These are phyloP conservation scores for Quercus mongolica DNA, from an alignment of 306 rosid genomes.

Conservation along the genomic window DNA sequence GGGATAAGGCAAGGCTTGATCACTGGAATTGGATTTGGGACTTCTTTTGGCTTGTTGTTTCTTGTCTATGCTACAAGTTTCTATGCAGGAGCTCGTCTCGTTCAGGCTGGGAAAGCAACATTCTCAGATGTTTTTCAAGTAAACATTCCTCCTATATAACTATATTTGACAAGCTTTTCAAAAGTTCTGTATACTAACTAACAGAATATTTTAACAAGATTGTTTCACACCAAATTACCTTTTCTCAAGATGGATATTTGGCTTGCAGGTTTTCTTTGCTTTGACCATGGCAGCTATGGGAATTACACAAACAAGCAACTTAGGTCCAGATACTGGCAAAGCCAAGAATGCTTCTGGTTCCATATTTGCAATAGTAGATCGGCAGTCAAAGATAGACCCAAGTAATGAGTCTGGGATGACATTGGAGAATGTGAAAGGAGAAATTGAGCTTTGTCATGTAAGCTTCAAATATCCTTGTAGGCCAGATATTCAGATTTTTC, in stretches of 20 bases:
- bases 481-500: slow-evolving; percentile 36
- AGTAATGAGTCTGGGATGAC: slow-evolving; percentile 34
- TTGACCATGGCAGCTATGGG: slow-evolving; percentile 35
- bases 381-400: slow-evolving; percentile 34
- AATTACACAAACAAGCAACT: slow-evolving; percentile 34
- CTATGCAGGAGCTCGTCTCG: slow-evolving; percentile 61
- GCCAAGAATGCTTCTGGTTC: slow-evolving; percentile 39
- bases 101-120: slow-evolving; percentile 37
- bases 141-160: slow-evolving; percentile 8
- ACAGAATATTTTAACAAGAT: not conserved
- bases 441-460: slow-evolving; percentile 35
- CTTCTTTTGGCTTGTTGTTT: slow-evolving; percentile 45
- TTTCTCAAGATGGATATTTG: not conserved
- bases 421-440: slow-evolving; percentile 33
- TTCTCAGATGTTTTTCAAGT: slow-evolving; percentile 56
- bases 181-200: not conserved
- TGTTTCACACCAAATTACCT: not conserved
- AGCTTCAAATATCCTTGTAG: slow-evolving; percentile 41
- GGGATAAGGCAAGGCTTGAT: slow-evolving; percentile 49
- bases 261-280: slow-evolving; percentile 51
- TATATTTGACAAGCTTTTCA: not conserved
- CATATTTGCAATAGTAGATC: slow-evolving; percentile 36
- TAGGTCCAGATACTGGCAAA: slow-evolving; percentile 41
- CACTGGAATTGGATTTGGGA: slow-evolving; percentile 56
- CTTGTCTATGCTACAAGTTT: slow-evolving; percentile 46